Percentiles rank a stretch among this genome's conserved stretches.
Conservation (phyloP, 352 stramenopile genomes). For the Globisporangium perplexum region DNA sequence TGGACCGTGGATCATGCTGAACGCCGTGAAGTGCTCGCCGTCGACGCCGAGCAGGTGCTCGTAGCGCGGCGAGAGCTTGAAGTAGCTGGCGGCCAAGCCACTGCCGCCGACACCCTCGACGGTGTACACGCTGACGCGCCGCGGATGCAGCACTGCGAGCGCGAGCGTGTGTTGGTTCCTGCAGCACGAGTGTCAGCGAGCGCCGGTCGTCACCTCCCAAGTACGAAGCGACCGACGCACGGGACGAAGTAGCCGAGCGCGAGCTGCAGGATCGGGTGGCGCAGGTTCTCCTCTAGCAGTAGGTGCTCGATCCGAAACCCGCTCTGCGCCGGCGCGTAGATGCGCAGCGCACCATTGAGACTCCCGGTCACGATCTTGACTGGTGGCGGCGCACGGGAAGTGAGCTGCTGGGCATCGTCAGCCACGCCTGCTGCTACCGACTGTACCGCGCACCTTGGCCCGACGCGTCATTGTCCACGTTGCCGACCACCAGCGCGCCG, state of each 20-base stretch:
- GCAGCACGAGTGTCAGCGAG: not conserved
- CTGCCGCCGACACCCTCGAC: slow-evolving; percentile 72
- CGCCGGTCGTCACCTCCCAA: not conserved
- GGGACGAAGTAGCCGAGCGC: slow-evolving; percentile 78
- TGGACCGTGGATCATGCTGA: slow-evolving; percentile 82
- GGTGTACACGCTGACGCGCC: slow-evolving; percentile 71
- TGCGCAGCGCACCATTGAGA: slow-evolving; percentile 77
- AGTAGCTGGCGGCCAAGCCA: slow-evolving; percentile 77
- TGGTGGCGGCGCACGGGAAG: slow-evolving; percentile 8
- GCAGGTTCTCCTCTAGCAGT: slow-evolving; percentile 82
- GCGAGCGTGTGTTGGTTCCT: slow-evolving; percentile 56
- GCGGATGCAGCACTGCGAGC: slow-evolving; percentile 86
- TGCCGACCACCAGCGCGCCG: slow-evolving; percentile 70
- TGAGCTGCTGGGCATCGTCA: not conserved
- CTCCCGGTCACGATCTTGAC: slow-evolving; percentile 89
- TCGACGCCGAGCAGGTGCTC: slow-evolving; percentile 84
- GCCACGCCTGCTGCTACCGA: not conserved
- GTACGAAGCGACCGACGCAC: slow-evolving; percentile 23
- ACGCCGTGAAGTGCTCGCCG: slow-evolving; percentile 89
- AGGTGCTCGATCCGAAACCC: slow-evolving; percentile 89
- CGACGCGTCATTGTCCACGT: slow-evolving; percentile 80
- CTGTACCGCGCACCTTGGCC: slow-evolving; percentile 27
- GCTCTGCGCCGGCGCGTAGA: slow-evolving; percentile 75
- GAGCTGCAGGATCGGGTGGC: slow-evolving; percentile 85
- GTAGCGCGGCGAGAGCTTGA: slow-evolving; percentile 77